Evolutionary conservation across 2,329 filamentous ascomycete genomes (phyloP).

Genomic region (Exophiala phaeomuriformis): DNA sequence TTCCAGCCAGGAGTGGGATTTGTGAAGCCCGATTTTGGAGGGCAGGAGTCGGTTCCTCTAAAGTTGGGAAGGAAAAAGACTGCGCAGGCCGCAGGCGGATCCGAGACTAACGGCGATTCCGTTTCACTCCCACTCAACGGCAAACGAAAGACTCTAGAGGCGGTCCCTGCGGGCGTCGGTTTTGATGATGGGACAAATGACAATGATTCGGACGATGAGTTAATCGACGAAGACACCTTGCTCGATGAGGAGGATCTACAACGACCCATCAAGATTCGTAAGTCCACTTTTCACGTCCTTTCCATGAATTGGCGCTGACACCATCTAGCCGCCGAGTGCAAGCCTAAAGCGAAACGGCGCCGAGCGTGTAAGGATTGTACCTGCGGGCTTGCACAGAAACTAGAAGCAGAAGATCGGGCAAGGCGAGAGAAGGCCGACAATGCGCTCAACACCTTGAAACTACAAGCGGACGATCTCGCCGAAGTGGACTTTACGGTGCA

Average conservation of each 20-base stretch:
- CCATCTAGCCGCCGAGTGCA: slow-evolving; percentile 67
- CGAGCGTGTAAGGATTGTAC: slow-evolving; percentile 97
- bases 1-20: slow-evolving; percentile 55
- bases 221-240: slow-evolving; percentile 85
- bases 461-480: slow-evolving; percentile 69
- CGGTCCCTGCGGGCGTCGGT: slow-evolving; percentile 53
- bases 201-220: slow-evolving; percentile 63
- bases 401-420: slow-evolving; percentile 75
- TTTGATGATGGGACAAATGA: slow-evolving; percentile 59
- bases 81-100: slow-evolving; percentile 27
- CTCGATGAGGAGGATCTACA: slow-evolving; percentile 78
- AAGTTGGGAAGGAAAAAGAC: slow-evolving; percentile 57
- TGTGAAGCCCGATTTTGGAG: slow-evolving; percentile 61
- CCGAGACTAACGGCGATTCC: slow-evolving; percentile 6
- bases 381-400: slow-evolving; percentile 77
- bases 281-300: slow-evolving; percentile 5
- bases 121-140: slow-evolving; percentile 31
- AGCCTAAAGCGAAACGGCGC: slow-evolving; percentile 78
- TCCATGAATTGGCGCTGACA: slow-evolving; percentile 21
- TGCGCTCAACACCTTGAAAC: slow-evolving; percentile 49
- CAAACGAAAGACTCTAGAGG: slow-evolving; percentile 36
- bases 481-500: slow-evolving; percentile 97
- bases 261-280: slow-evolving; percentile 52
- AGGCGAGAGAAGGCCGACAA: slow-evolving; percentile 59
- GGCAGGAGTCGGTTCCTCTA: slow-evolving; percentile 53